A percentile compares a stretch with the other conserved stretches of the same genome.
Conservation (phyloP, 352 stramenopile species). For the Phytophthora fragariae region DNA sequence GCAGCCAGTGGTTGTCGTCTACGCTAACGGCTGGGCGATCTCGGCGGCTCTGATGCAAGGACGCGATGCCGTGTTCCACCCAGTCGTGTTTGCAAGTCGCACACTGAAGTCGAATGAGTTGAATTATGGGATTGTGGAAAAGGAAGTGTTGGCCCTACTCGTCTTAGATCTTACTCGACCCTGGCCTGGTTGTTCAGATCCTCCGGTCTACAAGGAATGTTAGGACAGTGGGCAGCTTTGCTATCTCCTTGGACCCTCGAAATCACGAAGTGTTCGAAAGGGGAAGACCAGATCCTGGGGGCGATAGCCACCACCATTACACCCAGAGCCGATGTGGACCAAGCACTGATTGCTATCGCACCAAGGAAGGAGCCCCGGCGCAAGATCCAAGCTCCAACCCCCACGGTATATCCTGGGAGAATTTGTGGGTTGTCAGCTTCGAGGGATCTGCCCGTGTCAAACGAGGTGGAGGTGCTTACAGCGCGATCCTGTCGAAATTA, state of each 20-base stretch:
- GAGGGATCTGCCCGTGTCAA: background rate
- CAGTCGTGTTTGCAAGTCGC: no score
- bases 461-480: background rate
- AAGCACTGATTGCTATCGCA: background rate
- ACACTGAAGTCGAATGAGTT: no score
- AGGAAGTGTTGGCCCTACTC: no score
- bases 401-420: background rate
- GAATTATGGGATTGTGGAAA: no score
- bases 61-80: no score
- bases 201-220: no score
- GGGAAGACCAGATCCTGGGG: slow-evolving; percentile 6
- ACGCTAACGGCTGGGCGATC: no score
- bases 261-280: background rate
- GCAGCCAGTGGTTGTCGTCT: no score
- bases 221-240: background rate
- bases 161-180: no score
- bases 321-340: background rate
- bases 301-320: slow-evolving; percentile 5
- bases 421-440: background rate
- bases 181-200: no score
- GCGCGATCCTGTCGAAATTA: background rate
- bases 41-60: no score
- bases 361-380: background rate
- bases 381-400: background rate
- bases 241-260: background rate